Base-by-base conservation (phyloP, 805 yeast species). In the Ogataea glucozyma region DNA sequence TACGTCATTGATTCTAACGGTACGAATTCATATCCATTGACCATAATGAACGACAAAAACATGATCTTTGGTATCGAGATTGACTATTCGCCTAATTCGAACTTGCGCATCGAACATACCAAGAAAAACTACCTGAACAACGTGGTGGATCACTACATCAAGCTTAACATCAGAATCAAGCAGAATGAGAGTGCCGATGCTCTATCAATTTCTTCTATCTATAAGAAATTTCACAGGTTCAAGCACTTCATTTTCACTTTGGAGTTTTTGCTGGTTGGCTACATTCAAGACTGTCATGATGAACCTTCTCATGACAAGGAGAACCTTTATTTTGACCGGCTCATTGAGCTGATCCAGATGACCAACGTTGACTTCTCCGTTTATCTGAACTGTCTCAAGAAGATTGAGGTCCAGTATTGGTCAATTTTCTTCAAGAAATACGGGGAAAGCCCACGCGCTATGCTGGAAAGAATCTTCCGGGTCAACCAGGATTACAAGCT, bases 331-430 rank as follows among this genome's bases (percentile, higher is more conserved):
- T 61, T 69, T 34, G 52, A 46, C 9, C 55, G 59, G 31, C 49
- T 69, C 26, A 49, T 58, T 9, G 59, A 60, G 37, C 52, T 70
- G 41, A 66, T 67, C 14, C 47, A 49, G 8, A 55, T 65, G 57
- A 62, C 69, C 2, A 57, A 61, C 14, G 46, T 44, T 17, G 57
- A 56, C 23, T 60, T 61, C 41, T 54, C 64, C 4, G 69, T 78
- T n/a, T 71, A 70, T 41, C 65, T 77, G 34, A 76, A 73, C 46
- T 73, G 80, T 56, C 64, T 78, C 48, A 66, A 80, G 43, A 78
- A 78, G 45, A 75, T 77, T 18, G 83, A 78, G 56, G 69, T 70
- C 22, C 70, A 66, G 21, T 71, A 71, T 48, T 78, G 83, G 83
- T 39, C 60, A 4, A 58, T 56, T n/a, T 76, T 76, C 43, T 78